Evolutionary conservation across 179 eudicot species (phyloP).

Genomic region (Drosera spatulata): DNA sequence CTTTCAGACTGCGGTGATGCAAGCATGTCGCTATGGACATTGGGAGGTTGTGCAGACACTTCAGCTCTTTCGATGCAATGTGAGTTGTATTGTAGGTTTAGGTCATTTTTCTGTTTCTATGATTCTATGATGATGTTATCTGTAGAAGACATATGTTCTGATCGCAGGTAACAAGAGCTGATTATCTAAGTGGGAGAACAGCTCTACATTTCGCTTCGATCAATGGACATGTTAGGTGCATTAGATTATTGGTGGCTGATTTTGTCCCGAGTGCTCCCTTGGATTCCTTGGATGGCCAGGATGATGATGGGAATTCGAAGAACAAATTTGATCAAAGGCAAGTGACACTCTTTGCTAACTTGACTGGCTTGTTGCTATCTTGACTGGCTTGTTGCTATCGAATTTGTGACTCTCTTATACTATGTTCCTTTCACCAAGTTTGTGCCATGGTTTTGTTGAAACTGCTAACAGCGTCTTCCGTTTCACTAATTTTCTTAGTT

Average conservation of each 20-base stretch:
- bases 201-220: slow-evolving; percentile 97
- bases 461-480: not conserved
- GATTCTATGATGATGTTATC: too few relatives aligned
- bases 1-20: slow-evolving; percentile 92
- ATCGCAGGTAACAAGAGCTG: slow-evolving; percentile 85
- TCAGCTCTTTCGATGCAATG: slow-evolving; percentile 69
- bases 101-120: too few relatives aligned
- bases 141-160: not conserved
- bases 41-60: slow-evolving; percentile 98
- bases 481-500: not conserved
- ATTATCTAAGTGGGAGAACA: slow-evolving; percentile 92
- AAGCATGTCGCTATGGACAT: slow-evolving; percentile 94
- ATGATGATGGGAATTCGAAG: slow-evolving; percentile 27
- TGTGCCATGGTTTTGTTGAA: too few relatives aligned
- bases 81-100: slow-evolving; percentile 16
- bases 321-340: slow-evolving; percentile 38
- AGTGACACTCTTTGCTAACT: not conserved
- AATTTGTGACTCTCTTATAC: too few relatives aligned
- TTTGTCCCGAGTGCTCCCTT: slow-evolving; percentile 80
- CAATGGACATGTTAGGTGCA: slow-evolving; percentile 76
- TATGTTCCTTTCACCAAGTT: too few relatives aligned
- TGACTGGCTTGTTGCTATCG: too few relatives aligned
- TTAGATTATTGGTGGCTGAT: slow-evolving; percentile 81
- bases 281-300: slow-evolving; percentile 29
- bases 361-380: not conserved